Conservation (phyloP, 441 rosid genomes). For the Pelargonium australe region DNA sequence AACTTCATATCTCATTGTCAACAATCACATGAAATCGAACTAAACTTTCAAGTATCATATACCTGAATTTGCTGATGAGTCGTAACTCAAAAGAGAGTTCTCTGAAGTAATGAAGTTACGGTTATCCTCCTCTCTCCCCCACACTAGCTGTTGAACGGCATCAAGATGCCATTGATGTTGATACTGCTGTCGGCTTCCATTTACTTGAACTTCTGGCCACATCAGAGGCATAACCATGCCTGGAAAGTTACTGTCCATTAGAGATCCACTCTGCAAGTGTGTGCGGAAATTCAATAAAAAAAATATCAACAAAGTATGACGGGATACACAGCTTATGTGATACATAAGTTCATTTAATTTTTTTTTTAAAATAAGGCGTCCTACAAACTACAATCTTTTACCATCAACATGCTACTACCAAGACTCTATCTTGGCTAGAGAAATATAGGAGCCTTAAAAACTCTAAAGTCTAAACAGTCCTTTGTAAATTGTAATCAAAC, state of each 20-base stretch:
- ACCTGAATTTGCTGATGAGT: slow-evolving; percentile 56
- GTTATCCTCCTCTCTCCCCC: slow-evolving; percentile 60
- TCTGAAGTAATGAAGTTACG: slow-evolving; percentile 49
- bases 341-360: background rate
- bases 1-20: background rate
- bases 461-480: background rate
- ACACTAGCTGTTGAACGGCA: slow-evolving; percentile 45
- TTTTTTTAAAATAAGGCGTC: background rate
- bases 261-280: slow-evolving; percentile 47
- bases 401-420: background rate
- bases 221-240: slow-evolving; percentile 48
- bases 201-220: slow-evolving; percentile 52
- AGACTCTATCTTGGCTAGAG: background rate
- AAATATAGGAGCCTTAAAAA: background rate
- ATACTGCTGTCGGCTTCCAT: slow-evolving; percentile 52
- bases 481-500: background rate
- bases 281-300: background rate
- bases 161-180: slow-evolving; percentile 56
- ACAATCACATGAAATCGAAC: background rate
- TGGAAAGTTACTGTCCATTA: slow-evolving; percentile 51
- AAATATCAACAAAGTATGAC: background rate
- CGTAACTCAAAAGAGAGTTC: slow-evolving; percentile 55
- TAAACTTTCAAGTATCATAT: background rate
- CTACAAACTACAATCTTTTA: too few species aligned
- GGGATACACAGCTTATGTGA: background rate